Evolutionary conservation across 2,329 filamentous ascomycete species (phyloP), one percentile per base, ranked within the genome.

Genomic region (Penicillium sp.): DNA sequence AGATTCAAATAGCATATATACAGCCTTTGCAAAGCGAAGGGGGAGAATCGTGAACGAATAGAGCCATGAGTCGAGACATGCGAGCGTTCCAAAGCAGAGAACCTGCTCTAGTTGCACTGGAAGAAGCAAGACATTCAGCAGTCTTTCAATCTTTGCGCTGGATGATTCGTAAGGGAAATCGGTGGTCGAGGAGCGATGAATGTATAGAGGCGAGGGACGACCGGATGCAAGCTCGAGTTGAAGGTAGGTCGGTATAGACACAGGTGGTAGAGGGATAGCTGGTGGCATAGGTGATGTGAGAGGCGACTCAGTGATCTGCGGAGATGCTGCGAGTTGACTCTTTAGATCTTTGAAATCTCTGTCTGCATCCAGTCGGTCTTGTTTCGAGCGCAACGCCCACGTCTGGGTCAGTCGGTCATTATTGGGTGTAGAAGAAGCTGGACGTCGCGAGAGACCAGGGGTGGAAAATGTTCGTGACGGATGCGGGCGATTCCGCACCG

Each of bases 21-120:
- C 64, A 1, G 94, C 92, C 52, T 92, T 88, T 48, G 88, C 70
- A 63, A 99, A 97, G 2, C 94, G 83, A 53, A 99, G 80, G 0
- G 94, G 94, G 0, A 99, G 77, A 40, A 99, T 96, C 0, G 94
- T 99, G 63, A 99, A 95, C 0, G 90, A 95, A 73, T 96, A 94
- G 1, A 99, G 81, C 91, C 92, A 99, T 1, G 92, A 89, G 69
- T 99, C 94, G 5, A 99, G 78, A 72, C 94, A 99, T 6, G 92
- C 92, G 30, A 97, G 74, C 0, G 89, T 86, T 6, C 94, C 94
- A 72, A 99, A 97, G 53, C 86, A 84, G 5, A 99, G 80, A 0
- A 92, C 87, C 41, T 87, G 82, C 73, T 99, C 94, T 5, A 99
- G 79, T 54, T 88, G 89, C 0, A 84, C 81, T 0, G 92, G 91